These are phyloP conservation scores for Citrullus mucosospermus DNA, from an alignment of 306 rosid genomes.

Conservation along the genomic window DNA sequence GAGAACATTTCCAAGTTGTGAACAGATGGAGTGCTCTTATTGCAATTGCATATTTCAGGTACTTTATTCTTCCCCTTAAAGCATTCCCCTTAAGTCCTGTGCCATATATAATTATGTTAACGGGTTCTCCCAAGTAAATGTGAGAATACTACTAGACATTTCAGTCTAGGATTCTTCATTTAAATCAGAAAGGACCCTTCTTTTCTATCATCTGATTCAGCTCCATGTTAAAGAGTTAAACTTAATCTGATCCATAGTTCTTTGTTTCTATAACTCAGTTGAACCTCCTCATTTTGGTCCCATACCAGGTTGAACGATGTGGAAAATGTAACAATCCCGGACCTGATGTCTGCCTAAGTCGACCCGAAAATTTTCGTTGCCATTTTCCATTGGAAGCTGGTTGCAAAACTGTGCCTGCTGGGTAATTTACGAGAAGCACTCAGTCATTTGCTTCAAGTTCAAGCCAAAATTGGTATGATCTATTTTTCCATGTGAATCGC, in stretches of 20 bases:
- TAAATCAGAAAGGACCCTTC: not conserved
- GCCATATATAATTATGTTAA: not conserved
- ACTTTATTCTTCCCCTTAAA: not conserved
- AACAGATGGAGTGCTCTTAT: constrained; percentile 3
- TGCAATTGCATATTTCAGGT: not conserved
- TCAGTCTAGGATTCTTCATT: not conserved
- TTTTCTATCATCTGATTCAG: not conserved
- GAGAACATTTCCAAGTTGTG: not conserved
- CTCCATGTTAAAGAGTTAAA: not conserved
- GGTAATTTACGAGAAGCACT: not conserved
- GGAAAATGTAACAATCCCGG: not conserved
- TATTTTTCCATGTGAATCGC: not conserved
- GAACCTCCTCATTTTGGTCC: not conserved
- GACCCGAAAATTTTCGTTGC: not conserved
- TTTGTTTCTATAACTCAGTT: not conserved
- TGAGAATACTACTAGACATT: not conserved
- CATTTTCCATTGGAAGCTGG: not conserved
- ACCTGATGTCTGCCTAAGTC: not conserved
- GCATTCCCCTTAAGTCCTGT: not conserved
- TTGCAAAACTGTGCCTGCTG: not conserved
- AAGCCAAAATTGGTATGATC: not conserved
- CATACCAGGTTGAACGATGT: not conserved
- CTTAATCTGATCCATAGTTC: not conserved
- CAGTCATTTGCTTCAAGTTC: not conserved
- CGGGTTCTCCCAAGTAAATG: not conserved